A percentile compares a stretch with the other conserved stretches of the same genome.
Conservation (phyloP, 306 rosid species). For the Cicer cuneatum region DNA sequence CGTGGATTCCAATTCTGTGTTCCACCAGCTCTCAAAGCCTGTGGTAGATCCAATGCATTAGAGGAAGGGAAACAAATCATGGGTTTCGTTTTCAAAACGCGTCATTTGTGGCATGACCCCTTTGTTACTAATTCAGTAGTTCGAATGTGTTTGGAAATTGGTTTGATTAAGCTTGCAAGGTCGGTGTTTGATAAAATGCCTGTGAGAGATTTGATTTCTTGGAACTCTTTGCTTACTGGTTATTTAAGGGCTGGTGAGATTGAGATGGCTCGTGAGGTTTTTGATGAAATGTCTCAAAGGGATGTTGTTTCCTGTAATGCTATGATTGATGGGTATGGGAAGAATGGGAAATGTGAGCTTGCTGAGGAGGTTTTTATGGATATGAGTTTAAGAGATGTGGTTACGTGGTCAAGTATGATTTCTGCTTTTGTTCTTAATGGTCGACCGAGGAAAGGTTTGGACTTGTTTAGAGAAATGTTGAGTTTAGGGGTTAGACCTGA, state of each 20-base stretch:
- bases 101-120: slow-evolving; percentile 47
- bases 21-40: slow-evolving; percentile 60
- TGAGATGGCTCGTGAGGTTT: slow-evolving; percentile 47
- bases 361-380: slow-evolving; percentile 54
- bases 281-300: slow-evolving; percentile 52
- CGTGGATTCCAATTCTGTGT: slow-evolving; percentile 42
- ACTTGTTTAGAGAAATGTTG: slow-evolving; percentile 60
- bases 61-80: slow-evolving; percentile 57
- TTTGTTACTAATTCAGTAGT: slow-evolving; percentile 59
- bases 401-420: slow-evolving; percentile 61
- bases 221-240: slow-evolving; percentile 44
- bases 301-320: slow-evolving; percentile 54
- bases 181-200: slow-evolving; percentile 61
- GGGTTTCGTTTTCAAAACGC: slow-evolving; percentile 53
- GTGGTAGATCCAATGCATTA: slow-evolving; percentile 51
- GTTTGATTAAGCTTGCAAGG: slow-evolving; percentile 47
- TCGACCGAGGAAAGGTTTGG: slow-evolving; percentile 47
- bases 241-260: slow-evolving; percentile 40
- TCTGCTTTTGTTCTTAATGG: slow-evolving; percentile 51
- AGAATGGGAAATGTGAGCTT: slow-evolving; percentile 53
- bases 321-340: slow-evolving; percentile 67
- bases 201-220: slow-evolving; percentile 52
- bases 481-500: slow-evolving; percentile 50
- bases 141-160: slow-evolving; percentile 55
- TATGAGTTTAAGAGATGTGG: slow-evolving; percentile 52